A percentile compares a stretch with the other conserved stretches of the same genome.
Evolutionary conservation across 2,329 filamentous ascomycete genomes (phyloP).

Genomic region (Corinectria fuckeliana): DNA sequence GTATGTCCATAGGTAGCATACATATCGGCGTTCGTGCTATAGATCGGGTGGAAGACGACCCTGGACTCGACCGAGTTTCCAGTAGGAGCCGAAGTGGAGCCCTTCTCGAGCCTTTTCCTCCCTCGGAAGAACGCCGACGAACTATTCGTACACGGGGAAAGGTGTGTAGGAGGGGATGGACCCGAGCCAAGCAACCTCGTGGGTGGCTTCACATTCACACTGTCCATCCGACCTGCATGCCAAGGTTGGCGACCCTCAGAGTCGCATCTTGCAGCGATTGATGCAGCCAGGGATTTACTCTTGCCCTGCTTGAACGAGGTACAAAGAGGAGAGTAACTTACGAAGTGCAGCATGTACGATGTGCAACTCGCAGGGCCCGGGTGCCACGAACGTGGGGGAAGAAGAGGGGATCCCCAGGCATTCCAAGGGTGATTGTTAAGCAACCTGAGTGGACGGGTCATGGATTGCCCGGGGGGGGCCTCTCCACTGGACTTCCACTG

Average conservation of each 20-base stretch:
- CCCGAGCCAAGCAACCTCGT: background rate
- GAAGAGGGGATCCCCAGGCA: slow-evolving; percentile 31
- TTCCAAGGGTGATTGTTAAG: slow-evolving; percentile 37
- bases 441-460: slow-evolving; percentile 16
- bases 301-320: background rate
- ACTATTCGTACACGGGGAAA: too few relatives aligned
- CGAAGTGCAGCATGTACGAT: background rate
- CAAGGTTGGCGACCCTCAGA: background rate
- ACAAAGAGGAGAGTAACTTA: background rate
- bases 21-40: too few relatives aligned
- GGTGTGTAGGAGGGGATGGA: background rate
- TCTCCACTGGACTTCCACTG: background rate
- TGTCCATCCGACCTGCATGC: background rate
- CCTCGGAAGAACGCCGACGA: slow-evolving; percentile 17
- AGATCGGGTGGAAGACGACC: slow-evolving; percentile 5
- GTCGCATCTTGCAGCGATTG: background rate
- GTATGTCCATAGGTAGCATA: too few relatives aligned
- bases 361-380: background rate
- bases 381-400: slow-evolving; percentile 20
- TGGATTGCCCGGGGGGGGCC: background rate
- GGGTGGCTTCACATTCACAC: background rate
- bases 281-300: background rate
- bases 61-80: background rate
- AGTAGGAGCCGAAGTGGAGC: slow-evolving; percentile 9
- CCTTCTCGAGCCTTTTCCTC: slow-evolving; percentile 1